Conservation (phyloP, 352 stramenopile species). For the Saprolegnia diclina region DNA sequence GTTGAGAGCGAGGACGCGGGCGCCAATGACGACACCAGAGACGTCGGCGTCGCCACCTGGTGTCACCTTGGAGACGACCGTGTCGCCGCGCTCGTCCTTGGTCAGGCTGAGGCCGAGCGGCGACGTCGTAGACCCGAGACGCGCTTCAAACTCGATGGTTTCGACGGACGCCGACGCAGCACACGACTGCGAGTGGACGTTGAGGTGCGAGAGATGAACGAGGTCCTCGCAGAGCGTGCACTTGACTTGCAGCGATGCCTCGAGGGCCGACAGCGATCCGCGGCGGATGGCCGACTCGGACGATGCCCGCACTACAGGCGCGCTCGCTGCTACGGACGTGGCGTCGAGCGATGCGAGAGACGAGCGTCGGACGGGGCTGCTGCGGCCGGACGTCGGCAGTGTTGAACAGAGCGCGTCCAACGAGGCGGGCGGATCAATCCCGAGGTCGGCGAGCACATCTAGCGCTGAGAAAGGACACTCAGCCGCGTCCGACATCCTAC, state of each 20-base stretch:
- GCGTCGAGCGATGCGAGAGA: slow-evolving; percentile 16
- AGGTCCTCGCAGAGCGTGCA: slow-evolving; percentile 60
- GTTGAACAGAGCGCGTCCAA: neutral
- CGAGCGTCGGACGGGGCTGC: slow-evolving; percentile 13
- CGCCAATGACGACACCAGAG: slow-evolving; percentile 60
- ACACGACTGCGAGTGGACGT: slow-evolving; percentile 59
- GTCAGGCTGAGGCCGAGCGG: slow-evolving; percentile 66
- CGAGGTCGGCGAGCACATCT: slow-evolving; percentile 19
- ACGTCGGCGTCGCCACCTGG: slow-evolving; percentile 49
- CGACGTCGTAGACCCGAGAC: neutral
- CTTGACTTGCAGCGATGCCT: slow-evolving; percentile 39
- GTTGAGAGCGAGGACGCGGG: slow-evolving; percentile 68
- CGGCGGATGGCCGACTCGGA: neutral
- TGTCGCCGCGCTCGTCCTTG: slow-evolving; percentile 58
- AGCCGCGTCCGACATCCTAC: slow-evolving; percentile 10
- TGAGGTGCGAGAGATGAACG: slow-evolving; percentile 43
- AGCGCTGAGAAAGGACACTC: slow-evolving; percentile 16
- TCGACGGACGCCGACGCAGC: slow-evolving; percentile 32
- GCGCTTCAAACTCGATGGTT: slow-evolving; percentile 20
- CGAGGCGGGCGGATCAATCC: slow-evolving; percentile 1
- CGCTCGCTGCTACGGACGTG: neutral
- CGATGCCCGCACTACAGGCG: neutral
- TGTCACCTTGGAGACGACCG: slow-evolving; percentile 62
- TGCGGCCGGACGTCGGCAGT: neutral
- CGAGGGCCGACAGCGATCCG: neutral